Evolutionary conservation across 371 early-diverging fungal genomes (phyloP), one percentile per base, ranked within the genome.

Genomic region (Mucor velutinosus): DNA sequence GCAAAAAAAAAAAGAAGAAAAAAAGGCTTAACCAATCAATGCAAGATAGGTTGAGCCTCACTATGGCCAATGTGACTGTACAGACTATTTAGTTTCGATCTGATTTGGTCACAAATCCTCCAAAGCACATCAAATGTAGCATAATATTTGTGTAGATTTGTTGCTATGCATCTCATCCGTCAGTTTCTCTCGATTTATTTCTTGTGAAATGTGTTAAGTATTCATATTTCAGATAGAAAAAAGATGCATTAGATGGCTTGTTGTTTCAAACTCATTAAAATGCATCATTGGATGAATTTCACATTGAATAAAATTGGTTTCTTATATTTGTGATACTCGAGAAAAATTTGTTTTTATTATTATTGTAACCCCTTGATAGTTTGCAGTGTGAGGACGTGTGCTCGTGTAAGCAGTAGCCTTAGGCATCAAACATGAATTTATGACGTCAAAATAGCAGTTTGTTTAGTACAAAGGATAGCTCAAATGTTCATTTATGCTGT

Each of bases 161-260:
- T 30, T 57, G 57, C 32, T 27, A 30, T 57, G 57, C n/a, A 30
- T n/a, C 10, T n/a, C 6, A 57, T 25, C 14, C 4, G 27, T 53
- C 27, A 53, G 15, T 27, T 53, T 14, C 23, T 53, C 6, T 12
- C 25, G 5, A 3, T 14, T 10, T 53, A 23, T 57, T 7, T 32
- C 15, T 57, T 57, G 29, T 32, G 19, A 32, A n/a, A 27, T 57
- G 57, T 57, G 4, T 4, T 23, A 5, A 7, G 55, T 10, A 53
- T 53, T 12, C 29, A 27, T 53, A 27, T 53, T 53, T 53, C 23
- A 53, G 45, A 45, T n/a, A 19, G n/a, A 45, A 45, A 45, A n/a
- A 45, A 19, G 57, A 65, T 70, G 71, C 66, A 66, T 70, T 61
- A 67, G 66, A 70, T 66, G 71, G 71, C 71, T 70, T 70, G 58